Conservation (phyloP, 140 eudicot species). For the Cichorium intybus region DNA sequence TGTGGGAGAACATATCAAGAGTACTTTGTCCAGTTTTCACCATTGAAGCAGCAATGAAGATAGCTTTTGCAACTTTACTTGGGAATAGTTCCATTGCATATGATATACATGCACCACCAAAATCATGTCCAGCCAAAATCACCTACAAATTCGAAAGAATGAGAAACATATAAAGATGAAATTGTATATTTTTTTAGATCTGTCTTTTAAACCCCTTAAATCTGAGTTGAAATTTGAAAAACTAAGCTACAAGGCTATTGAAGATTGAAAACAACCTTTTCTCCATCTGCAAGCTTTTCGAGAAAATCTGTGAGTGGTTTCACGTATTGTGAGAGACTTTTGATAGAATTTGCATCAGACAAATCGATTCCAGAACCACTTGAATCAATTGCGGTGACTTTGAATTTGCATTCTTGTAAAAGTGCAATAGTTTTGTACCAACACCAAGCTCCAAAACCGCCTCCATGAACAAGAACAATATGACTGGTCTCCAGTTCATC, state of each 20-base stretch:
- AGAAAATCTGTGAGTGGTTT: slow-evolving; percentile 78
- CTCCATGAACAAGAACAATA: slow-evolving; percentile 96
- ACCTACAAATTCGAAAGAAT: slow-evolving; percentile 50
- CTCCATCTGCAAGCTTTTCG: slow-evolving; percentile 67
- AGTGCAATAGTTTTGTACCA: slow-evolving; percentile 93
- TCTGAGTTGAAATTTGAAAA: slow-evolving; percentile 1
- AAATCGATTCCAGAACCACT: slow-evolving; percentile 86
- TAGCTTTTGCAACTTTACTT: slow-evolving; percentile 68
- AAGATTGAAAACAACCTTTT: slow-evolving; percentile 53
- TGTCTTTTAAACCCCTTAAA: neutral
- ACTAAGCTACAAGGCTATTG: too few species aligned
- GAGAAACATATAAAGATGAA: neutral
- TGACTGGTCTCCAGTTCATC: slow-evolving; percentile 68
- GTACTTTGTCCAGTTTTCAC: slow-evolving; percentile 70
- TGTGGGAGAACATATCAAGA: slow-evolving; percentile 79
- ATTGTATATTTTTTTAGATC: neutral
- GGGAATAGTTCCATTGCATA: slow-evolving; percentile 86
- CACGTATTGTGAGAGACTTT: slow-evolving; percentile 74
- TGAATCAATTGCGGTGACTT: slow-evolving; percentile 84
- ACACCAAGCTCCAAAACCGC: slow-evolving; percentile 99
- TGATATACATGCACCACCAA: slow-evolving; percentile 92
- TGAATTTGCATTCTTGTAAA: slow-evolving; percentile 77
- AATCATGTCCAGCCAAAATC: slow-evolving; percentile 91
- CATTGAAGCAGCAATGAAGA: slow-evolving; percentile 93
- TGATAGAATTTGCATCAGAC: slow-evolving; percentile 59